phyloP scores from a whole-genome alignment of 768 basidiomycete species.

The Boletus coccyginus region DNA sequence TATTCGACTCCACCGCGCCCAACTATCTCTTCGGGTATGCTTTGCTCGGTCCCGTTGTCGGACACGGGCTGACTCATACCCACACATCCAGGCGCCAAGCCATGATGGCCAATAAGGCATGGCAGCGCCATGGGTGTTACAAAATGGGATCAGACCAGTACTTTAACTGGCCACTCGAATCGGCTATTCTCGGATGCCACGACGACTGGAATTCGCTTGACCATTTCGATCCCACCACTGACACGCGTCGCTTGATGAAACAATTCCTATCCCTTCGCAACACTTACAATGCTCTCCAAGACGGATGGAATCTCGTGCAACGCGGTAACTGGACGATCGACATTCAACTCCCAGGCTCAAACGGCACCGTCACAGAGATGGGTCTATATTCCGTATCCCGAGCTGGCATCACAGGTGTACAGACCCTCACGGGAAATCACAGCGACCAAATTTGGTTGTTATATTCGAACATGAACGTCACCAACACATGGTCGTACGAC shows the following conservation, averaged over 20 bases:
- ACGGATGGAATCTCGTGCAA: conserved; percentile 83
- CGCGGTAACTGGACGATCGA: conserved; percentile 81
- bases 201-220: conserved; percentile 93
- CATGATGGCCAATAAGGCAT: conserved; percentile 81
- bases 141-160: conserved; percentile 87
- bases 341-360: conserved; percentile 83
- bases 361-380: conserved; percentile 76
- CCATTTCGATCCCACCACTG: conserved; percentile 89
- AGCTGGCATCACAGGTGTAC: conserved; percentile 53
- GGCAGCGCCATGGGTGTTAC: conserved; percentile 95
- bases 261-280: conserved; percentile 72
- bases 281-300: conserved; percentile 72
- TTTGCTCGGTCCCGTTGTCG: background rate
- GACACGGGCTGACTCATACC: background rate
- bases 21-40: conserved; percentile 89
- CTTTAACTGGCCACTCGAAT: conserved; percentile 88
- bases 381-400: conserved; percentile 85
- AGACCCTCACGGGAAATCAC: conserved; percentile 58
- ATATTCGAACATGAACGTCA: conserved; percentile 81
- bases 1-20: conserved; percentile 82
- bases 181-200: conserved; percentile 74
- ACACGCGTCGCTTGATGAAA: conserved; percentile 67
- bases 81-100: conserved; percentile 70
- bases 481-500: conserved; percentile 58
- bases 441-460: conserved; percentile 78